Percentiles rank a stretch among this genome's conserved stretches.
Conservation (phyloP, 176 grass and related monocot genomes). For the Puya raimondii region DNA sequence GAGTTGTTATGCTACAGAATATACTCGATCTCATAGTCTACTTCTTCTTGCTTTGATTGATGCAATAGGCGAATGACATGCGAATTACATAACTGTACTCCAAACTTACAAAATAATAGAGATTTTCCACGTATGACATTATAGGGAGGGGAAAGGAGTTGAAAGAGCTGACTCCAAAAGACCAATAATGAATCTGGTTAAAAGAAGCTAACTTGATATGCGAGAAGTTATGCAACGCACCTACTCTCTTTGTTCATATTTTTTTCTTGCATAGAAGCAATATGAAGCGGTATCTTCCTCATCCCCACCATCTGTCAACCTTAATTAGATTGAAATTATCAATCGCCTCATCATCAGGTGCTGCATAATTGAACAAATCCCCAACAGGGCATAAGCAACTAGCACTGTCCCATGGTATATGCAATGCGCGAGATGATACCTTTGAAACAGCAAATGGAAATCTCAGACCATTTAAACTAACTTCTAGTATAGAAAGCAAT, state of each 20-base stretch:
- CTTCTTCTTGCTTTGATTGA: too few species aligned
- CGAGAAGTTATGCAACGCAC: constrained; percentile 11
- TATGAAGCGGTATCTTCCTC: constrained; percentile 47
- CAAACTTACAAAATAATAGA: not conserved
- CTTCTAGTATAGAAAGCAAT: not conserved
- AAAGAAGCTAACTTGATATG: not conserved
- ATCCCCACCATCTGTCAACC: constrained; percentile 84
- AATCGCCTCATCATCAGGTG: constrained; percentile 31
- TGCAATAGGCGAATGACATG: not conserved
- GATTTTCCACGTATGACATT: constrained; percentile 1
- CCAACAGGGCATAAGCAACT: constrained; percentile 83
- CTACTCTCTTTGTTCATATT: constrained; percentile 69
- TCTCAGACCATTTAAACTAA: constrained; percentile 9
- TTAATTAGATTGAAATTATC: constrained; percentile 28
- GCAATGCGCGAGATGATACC: constrained; percentile 86
- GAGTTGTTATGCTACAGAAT: too few species aligned
- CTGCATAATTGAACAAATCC: constrained; percentile 96
- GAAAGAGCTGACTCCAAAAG: not conserved
- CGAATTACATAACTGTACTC: too few species aligned
- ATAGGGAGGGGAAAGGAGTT: not conserved
- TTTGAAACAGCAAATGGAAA: constrained; percentile 24
- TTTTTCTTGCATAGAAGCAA: constrained; percentile 77
- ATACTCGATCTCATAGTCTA: too few species aligned
- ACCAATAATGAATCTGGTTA: not conserved
- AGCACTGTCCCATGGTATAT: constrained; percentile 91